Evolutionary conservation across 1,284 basidiomycete species (phyloP), one percentile per base, ranked within the genome.

Genomic region (Fomitopsis pinicola): DNA sequence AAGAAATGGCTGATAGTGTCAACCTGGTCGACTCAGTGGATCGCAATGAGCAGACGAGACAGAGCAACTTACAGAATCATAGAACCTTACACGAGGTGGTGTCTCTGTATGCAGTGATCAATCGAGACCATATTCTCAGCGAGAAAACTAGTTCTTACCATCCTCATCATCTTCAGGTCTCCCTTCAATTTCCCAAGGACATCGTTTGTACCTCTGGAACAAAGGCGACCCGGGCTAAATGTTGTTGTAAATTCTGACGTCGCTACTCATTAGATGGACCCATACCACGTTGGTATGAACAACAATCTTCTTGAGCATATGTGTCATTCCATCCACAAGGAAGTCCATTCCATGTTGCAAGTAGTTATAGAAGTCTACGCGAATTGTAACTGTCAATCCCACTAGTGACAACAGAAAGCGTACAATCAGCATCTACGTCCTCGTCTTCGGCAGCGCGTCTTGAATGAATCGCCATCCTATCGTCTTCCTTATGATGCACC

Each of bases 341-440:
- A 95, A 91, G 70, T 96, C 94, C 12, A 96, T 74, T 1, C 94
- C 94, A 68, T 92, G 85, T 68, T 94, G 89, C 66, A 95, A 94
- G 71, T 95, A 96, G 71, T 95, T 95, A 77, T 93, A 95, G 74
- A 95, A 96, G 73, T 94, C 91, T 91, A 62, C 6, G 52, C 7
- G 14, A n/a, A 30, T n/a, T 58, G 28, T 54, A 46, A 40, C 19
- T 3, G 22, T 53, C 2, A 22, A 8, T 2, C 4, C 2, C 4
- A 35, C 3, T 3, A 7, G 10, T 1, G 1, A 17, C 12, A 12
- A 38, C 15, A 28, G 45, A 46, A 28, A n/a, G 45, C 68, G 46
- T 60, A 75, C 75, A 76, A 33, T 73, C 71, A 7, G 66, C 66
- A 42, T 74, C 73, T 30, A 74, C 73, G 38, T 80, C 79, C 22